Percentiles rank a stretch among this genome's conserved stretches.
phyloP scores from a whole-genome alignment of 177 flowering plant genomes.

The Vitis hybrid region DNA sequence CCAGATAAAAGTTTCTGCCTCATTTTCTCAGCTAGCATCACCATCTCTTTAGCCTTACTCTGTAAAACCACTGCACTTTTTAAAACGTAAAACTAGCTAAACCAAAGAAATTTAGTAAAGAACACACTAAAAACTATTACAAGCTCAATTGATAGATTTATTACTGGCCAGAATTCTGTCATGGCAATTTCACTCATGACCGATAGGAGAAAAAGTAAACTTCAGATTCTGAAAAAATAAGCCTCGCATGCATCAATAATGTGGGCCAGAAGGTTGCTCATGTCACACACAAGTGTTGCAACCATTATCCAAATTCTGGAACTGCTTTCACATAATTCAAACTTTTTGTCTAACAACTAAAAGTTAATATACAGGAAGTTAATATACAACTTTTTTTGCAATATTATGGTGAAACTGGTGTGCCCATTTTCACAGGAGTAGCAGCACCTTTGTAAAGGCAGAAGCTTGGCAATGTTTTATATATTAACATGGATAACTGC shows the following conservation, averaged over 20 bases:
- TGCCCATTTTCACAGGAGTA: not conserved
- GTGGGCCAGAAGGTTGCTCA: not conserved
- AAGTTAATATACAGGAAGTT: not conserved
- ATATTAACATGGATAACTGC: too few relatives aligned
- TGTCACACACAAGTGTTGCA: not conserved
- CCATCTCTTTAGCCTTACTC: conserved; percentile 99
- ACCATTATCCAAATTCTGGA: not conserved
- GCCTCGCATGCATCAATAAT: not conserved
- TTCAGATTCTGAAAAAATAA: too few relatives aligned
- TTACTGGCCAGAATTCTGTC: too few relatives aligned
- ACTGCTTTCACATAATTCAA: not conserved
- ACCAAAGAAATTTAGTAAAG: not conserved
- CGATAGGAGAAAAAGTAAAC: too few relatives aligned
- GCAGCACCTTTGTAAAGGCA: not conserved
- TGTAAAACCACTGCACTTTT: conserved; percentile 26
- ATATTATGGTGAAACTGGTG: not conserved
- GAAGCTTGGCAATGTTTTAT: too few relatives aligned
- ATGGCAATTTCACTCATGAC: too few relatives aligned
- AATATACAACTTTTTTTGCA: not conserved
- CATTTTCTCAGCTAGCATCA: conserved; percentile 97
- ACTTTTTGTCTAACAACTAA: not conserved
- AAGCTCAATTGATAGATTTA: not conserved
- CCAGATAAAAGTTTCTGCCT: conserved; percentile 86
- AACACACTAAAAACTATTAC: not conserved
- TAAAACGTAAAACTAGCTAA: conserved; percentile 9